Conservation (phyloP, 2,329 filamentous ascomycete species). For the Delphinella strobiligena region DNA sequence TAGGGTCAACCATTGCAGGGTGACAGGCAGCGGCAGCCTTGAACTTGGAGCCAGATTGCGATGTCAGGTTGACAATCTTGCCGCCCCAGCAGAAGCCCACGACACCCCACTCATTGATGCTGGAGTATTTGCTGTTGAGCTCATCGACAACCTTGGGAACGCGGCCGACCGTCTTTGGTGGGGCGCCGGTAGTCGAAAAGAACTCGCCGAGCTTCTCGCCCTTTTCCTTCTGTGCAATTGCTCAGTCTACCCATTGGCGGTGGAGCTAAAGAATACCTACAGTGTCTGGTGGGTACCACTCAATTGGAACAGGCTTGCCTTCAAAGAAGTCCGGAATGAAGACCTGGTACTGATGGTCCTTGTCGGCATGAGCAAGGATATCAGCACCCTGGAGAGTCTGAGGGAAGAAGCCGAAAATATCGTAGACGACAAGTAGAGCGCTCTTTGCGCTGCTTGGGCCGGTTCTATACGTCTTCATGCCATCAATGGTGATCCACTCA, state of each 20-base stretch:
- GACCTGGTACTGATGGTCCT: conserved; percentile 64
- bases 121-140: conserved; percentile 35
- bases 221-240: conserved; percentile 37
- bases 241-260: conserved; percentile 1
- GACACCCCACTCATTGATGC: conserved; percentile 45
- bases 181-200: conserved; percentile 44
- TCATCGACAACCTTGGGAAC: conserved; percentile 44
- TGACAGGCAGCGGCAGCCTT: conserved; percentile 45
- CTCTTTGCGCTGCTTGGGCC: conserved; percentile 43
- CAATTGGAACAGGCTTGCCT: conserved; percentile 54
- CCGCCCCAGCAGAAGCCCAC: conserved; percentile 43
- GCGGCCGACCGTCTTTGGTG: conserved; percentile 44
- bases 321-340: conserved; percentile 90
- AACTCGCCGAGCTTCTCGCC: conserved; percentile 47
- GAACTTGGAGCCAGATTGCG: conserved; percentile 40
- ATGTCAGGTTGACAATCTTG: conserved; percentile 45
- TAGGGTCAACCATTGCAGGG: conserved; percentile 49
- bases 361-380: conserved; percentile 49
- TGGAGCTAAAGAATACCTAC: conserved; percentile 11
- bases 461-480: conserved; percentile 51
- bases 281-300: conserved; percentile 45
- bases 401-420: conserved; percentile 51
- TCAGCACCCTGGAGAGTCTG: conserved; percentile 53
- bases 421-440: conserved; percentile 47
- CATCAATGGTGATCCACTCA: conserved; percentile 46